Conservation (phyloP, 192 early-diverging fungal genomes). For the Coemansia sp. region DNA sequence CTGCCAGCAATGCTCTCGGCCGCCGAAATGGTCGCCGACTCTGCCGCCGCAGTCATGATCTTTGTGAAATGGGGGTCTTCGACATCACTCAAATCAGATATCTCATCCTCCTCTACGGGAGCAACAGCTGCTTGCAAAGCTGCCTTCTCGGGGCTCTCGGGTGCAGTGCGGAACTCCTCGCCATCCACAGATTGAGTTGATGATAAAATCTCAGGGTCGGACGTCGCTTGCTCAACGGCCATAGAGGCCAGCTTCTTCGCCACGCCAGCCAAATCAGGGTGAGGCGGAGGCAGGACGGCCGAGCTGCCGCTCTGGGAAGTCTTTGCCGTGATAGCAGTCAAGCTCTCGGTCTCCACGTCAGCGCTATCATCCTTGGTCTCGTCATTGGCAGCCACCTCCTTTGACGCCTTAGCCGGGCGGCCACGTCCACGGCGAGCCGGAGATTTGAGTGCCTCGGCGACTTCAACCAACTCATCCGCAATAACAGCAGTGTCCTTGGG, state of each 20-base stretch:
- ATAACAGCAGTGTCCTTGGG: not conserved
- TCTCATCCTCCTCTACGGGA: slow-evolving; percentile 22
- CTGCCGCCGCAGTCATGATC: slow-evolving; percentile 44
- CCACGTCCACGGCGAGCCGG: slow-evolving; percentile 8
- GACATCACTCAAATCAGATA: slow-evolving; percentile 53
- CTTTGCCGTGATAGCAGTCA: not conserved
- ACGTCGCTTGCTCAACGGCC: not conserved
- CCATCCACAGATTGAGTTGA: slow-evolving; percentile 19
- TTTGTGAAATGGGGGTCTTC: slow-evolving; percentile 50
- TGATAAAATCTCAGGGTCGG: not conserved
- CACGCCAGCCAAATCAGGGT: slow-evolving; percentile 31
- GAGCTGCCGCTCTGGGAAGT: not conserved
- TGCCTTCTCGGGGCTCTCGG: slow-evolving; percentile 33
- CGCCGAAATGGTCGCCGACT: slow-evolving; percentile 33
- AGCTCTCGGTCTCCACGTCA: not conserved
- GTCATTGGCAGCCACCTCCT: not conserved
- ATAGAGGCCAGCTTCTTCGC: slow-evolving; percentile 27
- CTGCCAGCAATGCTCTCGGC: slow-evolving; percentile 37
- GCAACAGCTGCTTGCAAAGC: not conserved
- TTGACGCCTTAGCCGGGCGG: not conserved
- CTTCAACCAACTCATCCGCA: slow-evolving; percentile 3
- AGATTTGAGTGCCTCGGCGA: slow-evolving; percentile 7
- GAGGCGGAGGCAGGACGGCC: slow-evolving; percentile 18
- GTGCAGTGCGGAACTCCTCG: slow-evolving; percentile 32
- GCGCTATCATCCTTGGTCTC: not conserved